Evolutionary conservation across 1,284 basidiomycete genomes (phyloP).

Genomic region (Microbotryum violaceum): DNA sequence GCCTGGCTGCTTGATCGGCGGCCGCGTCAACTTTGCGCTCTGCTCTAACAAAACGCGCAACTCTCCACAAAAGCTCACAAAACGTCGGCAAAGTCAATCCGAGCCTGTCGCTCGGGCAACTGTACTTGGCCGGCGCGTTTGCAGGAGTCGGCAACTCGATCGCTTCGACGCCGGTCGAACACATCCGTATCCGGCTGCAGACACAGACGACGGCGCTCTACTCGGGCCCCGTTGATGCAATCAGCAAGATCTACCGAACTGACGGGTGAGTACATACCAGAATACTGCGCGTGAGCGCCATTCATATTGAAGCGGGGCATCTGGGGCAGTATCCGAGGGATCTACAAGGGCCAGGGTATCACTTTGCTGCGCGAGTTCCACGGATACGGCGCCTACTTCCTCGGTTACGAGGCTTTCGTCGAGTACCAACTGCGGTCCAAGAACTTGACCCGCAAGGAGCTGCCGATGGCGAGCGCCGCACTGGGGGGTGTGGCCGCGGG

Average conservation of each 20-base stretch:
- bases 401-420: conserved; percentile 86
- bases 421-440: conserved; percentile 69
- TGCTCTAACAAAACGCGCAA: too few relatives aligned
- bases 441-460: conserved; percentile 53
- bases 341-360: conserved; percentile 88
- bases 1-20: conserved; percentile 5
- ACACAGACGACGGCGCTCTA: conserved; percentile 63
- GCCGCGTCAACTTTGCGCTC: not conserved
- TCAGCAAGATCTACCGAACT: conserved; percentile 64
- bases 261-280: conserved; percentile 47
- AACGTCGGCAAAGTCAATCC: conserved; percentile 55
- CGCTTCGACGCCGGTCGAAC: conserved; percentile 92
- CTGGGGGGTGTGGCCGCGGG: conserved; percentile 80
- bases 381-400: conserved; percentile 60
- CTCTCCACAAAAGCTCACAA: conserved; percentile 39
- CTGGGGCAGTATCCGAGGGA: conserved; percentile 51
- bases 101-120: conserved; percentile 57
- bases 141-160: conserved; percentile 87
- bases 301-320: too few relatives aligned
- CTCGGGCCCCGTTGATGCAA: conserved; percentile 75
- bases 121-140: conserved; percentile 67
- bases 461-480: conserved; percentile 66
- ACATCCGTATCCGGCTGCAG: conserved; percentile 91
- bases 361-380: conserved; percentile 59
- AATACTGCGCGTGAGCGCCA: too few relatives aligned